Evolutionary conservation across 192 early-diverging fungal species (phyloP).

Genomic region (Paraglomus occultum): DNA sequence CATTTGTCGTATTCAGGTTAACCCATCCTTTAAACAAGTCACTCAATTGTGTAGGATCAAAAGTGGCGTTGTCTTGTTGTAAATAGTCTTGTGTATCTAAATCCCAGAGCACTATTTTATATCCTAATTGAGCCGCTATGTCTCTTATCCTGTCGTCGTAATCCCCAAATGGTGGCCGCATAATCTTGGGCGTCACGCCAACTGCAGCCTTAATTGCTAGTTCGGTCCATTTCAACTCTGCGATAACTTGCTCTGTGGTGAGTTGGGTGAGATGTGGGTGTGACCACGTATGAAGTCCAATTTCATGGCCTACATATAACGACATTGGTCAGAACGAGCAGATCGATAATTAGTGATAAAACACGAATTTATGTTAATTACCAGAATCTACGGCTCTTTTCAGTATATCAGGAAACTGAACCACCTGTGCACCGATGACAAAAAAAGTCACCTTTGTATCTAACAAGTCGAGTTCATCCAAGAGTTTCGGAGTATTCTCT

Average conservation of each 20-base stretch:
- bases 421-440: slow-evolving; percentile 48
- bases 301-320: slow-evolving; percentile 37
- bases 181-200: slow-evolving; percentile 47
- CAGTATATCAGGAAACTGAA: slow-evolving; percentile 44
- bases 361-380: slow-evolving; percentile 46
- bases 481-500: not conserved
- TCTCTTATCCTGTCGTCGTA: slow-evolving; percentile 58
- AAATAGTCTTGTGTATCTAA: slow-evolving; percentile 39
- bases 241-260: slow-evolving; percentile 55
- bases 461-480: not conserved
- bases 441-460: slow-evolving; percentile 50
- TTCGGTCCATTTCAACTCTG: slow-evolving; percentile 59
- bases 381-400: slow-evolving; percentile 49
- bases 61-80: too few relatives aligned
- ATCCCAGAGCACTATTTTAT: slow-evolving; percentile 44
- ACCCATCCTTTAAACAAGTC: too few relatives aligned
- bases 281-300: slow-evolving; percentile 53
- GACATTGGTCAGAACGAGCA: not conserved
- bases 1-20: not conserved
- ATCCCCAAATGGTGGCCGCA: slow-evolving; percentile 59
- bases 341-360: not conserved
- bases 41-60: too few relatives aligned
- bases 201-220: slow-evolving; percentile 42
- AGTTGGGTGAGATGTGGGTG: slow-evolving; percentile 52
- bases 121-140: slow-evolving; percentile 52